A percentile compares a stretch with the other conserved stretches of the same genome.
These are phyloP conservation scores for Talaromyces liani DNA, from an alignment of 495 filamentous ascomycete species.

Conservation along the genomic window DNA sequence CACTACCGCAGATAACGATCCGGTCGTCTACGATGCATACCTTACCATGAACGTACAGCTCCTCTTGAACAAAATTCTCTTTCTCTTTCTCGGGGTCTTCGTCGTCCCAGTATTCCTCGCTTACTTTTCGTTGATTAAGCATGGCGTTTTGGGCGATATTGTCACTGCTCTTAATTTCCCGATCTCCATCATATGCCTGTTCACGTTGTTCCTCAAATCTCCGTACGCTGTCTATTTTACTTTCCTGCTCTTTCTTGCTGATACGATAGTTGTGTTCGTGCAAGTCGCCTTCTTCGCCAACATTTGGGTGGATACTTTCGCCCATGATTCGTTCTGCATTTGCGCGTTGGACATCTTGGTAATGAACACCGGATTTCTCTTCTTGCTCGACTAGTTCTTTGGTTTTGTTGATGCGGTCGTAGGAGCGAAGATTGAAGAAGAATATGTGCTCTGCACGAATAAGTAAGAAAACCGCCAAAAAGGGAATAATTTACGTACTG, in stretches of 20 bases:
- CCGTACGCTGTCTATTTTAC: constrained; percentile 42
- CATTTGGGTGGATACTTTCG: constrained; percentile 55
- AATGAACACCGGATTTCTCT: constrained; percentile 69
- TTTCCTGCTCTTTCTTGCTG: constrained; percentile 20
- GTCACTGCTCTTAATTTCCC: constrained; percentile 45
- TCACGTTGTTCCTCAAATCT: constrained; percentile 53
- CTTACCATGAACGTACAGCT: constrained; percentile 90
- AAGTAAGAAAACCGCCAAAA: background rate
- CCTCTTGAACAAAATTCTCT: constrained; percentile 86
- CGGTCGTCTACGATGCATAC: constrained; percentile 79
- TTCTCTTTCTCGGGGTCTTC: constrained; percentile 66
- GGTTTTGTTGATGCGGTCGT: constrained; percentile 83
- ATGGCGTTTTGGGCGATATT: constrained; percentile 78
- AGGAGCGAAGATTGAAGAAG: constrained; percentile 83
- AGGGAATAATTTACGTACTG: constrained; percentile 17
- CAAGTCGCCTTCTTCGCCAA: constrained; percentile 43
- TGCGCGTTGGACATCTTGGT: constrained; percentile 77
- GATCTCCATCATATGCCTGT: constrained; percentile 21
- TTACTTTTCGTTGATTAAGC: constrained; percentile 56
- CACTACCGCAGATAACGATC: constrained; percentile 74
- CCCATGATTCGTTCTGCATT: constrained; percentile 82
- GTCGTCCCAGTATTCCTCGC: constrained; percentile 61
- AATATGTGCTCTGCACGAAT: constrained; percentile 60
- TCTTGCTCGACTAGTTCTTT: constrained; percentile 60
- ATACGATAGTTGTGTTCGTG: constrained; percentile 31